phyloP scores from a whole-genome alignment of 1,284 basidiomycete genomes.

The Moesziomyces sp. region DNA sequence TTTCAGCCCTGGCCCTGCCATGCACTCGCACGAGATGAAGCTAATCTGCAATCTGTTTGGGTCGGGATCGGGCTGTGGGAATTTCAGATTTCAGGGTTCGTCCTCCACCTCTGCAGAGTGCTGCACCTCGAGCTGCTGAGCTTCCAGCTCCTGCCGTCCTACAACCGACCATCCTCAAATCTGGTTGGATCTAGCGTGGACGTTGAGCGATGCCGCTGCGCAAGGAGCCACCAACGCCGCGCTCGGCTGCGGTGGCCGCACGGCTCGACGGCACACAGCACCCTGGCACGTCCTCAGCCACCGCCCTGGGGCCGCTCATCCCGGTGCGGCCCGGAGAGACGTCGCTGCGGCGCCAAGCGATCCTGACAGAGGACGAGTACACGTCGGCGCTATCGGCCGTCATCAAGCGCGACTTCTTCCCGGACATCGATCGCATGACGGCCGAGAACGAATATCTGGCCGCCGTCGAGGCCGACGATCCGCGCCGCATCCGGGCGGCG shows the following conservation, averaged over 20 bases:
- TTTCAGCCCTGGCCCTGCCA: not conserved
- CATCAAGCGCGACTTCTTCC: conserved; percentile 97
- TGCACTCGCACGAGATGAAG: conserved; percentile 10
- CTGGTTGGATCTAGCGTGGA: not conserved
- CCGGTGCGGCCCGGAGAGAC: conserved; percentile 45
- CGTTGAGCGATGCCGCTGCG: conserved; percentile 24
- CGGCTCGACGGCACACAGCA: conserved; percentile 5
- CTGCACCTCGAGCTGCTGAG: not conserved
- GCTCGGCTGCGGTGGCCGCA: conserved; percentile 23
- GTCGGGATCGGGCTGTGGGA: conserved; percentile 1
- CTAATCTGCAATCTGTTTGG: not conserved
- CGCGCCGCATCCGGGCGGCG: conserved; percentile 23
- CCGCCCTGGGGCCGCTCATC: conserved; percentile 40
- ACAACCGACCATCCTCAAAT: conserved; percentile 1
- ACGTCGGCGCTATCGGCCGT: conserved; percentile 89
- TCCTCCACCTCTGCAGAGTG: conserved; percentile 7
- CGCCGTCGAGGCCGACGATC: conserved; percentile 54
- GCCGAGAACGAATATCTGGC: conserved; percentile 63
- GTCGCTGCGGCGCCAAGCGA: conserved; percentile 54
- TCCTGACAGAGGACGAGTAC: conserved; percentile 84
- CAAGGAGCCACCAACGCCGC: conserved; percentile 47
- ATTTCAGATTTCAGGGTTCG: conserved; percentile 25
- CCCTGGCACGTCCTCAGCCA: conserved; percentile 6
- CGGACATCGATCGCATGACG: conserved; percentile 67
- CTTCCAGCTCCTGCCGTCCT: not conserved